phyloP scores from a whole-genome alignment of 805 yeast genomes.

The Metschnikowia similis region DNA sequence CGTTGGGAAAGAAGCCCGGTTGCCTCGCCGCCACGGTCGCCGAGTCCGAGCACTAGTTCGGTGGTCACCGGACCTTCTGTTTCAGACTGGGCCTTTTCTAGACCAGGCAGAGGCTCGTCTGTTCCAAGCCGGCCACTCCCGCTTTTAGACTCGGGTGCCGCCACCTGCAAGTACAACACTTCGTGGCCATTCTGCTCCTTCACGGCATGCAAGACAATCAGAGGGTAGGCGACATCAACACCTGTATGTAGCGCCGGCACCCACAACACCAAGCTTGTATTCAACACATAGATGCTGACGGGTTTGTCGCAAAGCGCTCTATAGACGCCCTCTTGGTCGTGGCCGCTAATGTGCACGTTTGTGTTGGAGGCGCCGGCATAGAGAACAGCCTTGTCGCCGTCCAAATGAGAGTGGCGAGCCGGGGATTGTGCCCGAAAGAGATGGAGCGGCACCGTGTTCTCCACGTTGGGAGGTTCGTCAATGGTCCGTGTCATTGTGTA shows the following conservation, averaged over 20 bases:
- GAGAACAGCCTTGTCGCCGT: conserved; percentile 38
- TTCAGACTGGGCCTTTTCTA: too few species aligned
- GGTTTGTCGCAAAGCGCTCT: not conserved
- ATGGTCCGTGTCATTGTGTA: conserved; percentile 12
- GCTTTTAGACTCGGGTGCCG: not conserved
- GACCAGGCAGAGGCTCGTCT: not conserved
- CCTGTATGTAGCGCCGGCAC: conserved; percentile 20
- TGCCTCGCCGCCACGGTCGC: not conserved
- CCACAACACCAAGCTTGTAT: conserved; percentile 33
- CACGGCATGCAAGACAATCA: conserved; percentile 32
- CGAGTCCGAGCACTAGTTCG: conserved; percentile 15
- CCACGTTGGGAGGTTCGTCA: conserved; percentile 33
- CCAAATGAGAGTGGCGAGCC: conserved; percentile 31
- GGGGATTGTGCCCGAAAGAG: conserved; percentile 37
- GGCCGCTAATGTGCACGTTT: conserved; percentile 6
- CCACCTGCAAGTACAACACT: conserved; percentile 30
- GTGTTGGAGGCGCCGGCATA: conserved; percentile 31
- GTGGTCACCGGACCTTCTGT: conserved; percentile 9
- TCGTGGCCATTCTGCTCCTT: conserved; percentile 13
- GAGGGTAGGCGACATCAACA: conserved; percentile 32
- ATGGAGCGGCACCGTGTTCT: conserved; percentile 35
- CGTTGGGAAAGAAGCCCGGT: conserved; percentile 9
- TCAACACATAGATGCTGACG: conserved; percentile 30
- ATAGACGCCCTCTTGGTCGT: not conserved
- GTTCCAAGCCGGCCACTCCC: not conserved